These are phyloP conservation scores for Solanum raphanifolium DNA, from an alignment of 257 asterid genomes.

Conservation along the genomic window DNA sequence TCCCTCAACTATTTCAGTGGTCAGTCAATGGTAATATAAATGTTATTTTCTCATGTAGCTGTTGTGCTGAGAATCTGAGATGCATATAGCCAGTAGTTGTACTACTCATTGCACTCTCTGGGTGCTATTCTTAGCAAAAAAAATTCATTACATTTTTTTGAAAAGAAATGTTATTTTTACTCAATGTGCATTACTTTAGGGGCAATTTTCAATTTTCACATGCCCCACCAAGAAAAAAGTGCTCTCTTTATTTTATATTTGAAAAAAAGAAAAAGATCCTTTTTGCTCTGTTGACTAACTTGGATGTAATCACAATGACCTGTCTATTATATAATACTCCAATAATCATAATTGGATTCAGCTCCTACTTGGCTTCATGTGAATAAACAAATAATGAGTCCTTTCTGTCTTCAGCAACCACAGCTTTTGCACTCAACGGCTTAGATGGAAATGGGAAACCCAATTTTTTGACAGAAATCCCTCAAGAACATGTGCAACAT, in stretches of 20 bases:
- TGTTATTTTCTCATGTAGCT: not conserved
- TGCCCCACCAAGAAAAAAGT: not conserved
- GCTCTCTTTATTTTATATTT: not conserved
- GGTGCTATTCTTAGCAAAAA: not conserved
- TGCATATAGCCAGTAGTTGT: not conserved
- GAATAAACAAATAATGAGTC: constrained; percentile 29
- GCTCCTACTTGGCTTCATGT: not conserved
- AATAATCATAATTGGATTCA: not conserved
- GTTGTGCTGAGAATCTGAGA: not conserved
- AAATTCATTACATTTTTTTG: not conserved
- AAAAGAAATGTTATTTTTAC: not conserved
- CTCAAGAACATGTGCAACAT: constrained; percentile 29
- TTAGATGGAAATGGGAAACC: constrained; percentile 18
- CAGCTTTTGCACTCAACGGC: constrained; percentile 14
- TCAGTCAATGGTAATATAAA: not conserved
- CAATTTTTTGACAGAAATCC: constrained; percentile 24
- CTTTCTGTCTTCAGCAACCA: constrained; percentile 8
- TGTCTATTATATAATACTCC: not conserved
- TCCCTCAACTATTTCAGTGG: not conserved
- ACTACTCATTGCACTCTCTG: not conserved
- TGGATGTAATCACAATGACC: not conserved
- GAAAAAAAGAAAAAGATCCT: not conserved
- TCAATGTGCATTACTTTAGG: not conserved
- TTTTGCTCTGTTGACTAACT: not conserved
- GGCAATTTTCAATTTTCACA: not conserved